Base-by-base conservation (phyloP, 305 asterid genomes). In the Fraxinus albicans region DNA sequence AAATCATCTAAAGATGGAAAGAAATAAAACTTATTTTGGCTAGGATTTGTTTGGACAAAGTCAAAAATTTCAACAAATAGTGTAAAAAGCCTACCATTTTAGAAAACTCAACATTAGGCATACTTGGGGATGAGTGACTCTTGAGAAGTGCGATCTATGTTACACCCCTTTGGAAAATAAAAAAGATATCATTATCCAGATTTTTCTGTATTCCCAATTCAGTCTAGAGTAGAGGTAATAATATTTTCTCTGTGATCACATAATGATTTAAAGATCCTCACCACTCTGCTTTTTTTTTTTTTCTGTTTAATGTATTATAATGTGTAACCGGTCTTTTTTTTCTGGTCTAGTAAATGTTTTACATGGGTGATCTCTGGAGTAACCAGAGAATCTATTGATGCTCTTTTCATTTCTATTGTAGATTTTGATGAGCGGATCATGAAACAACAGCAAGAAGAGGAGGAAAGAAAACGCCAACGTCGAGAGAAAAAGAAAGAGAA, bases 401-500 rank as follows among this genome's bases (percentile, higher is more conserved):
- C 36, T 73, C 58, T 40, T 73, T 31, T 73, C 34, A 2, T 73
- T 81, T 73, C 17, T 42, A 50, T 87, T 75, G 38, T 78, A 96
- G 99, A 96, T 87, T 92, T 94, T 19, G 98, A 96, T 50, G 99
- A 94, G 86, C 90, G 98, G 82, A 87, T 96, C 78, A 70, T 94
- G 87, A 96, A 94, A 86, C 98, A 92, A 80, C 97, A 96, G 87
- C 95, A 94, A 88, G 98, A 96, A 86, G 99, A 96, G 88, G 99
- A 96, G 84, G 99, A 96, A 87, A 90, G 93, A 80, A 96, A 96
- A 87, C 95, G 98, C 42, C 93, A 84, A 80, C 95, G 97, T 23
- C 86, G 98, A 78, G 99, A 96, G 88, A 96, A 91, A 84, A 96
- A 96, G 94, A 96, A 96, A 89, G 99, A 94, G 89, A 96, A 94